Base-by-base conservation (phyloP, 2,329 filamentous ascomycete species). In the Remersonia thermophila region DNA sequence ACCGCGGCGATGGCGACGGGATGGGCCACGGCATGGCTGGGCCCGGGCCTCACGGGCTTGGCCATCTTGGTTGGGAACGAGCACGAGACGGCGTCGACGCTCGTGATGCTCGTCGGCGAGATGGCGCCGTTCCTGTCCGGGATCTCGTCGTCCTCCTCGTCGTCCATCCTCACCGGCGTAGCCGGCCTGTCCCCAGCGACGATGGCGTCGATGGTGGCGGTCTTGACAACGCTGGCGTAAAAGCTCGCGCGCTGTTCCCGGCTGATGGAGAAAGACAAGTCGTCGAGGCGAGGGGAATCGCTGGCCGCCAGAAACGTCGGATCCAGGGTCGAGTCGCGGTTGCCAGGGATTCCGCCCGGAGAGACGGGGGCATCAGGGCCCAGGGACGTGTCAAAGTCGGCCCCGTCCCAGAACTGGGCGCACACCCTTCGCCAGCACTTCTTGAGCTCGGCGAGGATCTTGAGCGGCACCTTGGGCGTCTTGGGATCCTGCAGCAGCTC, bases 371-470 rank as follows among this genome's bases (percentile, higher is more conserved):
- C 66, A 17, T 83, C 75, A 3, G 76, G 66, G 11, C 67, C 70
- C 10, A 74, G 63, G 30, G 73, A 69, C 2, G 67, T 62, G 45
- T 79, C 68, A 26, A 78, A 78, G 32, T 83, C 74, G 0, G 75
- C 65, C 0, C 71, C 72, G 43, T 93, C 83, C 89, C 91, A 98
- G 55, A 87, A 94, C 37, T 87, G 63, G 0, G 82, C 78, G 55
- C 87, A 96, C 14, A 91, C 83, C 35, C 87, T 74, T 55, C 87
- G 79, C 91, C 91, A 98, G 55, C 91, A 96, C 55, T 94, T 93
- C 58, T 98, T 98, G 43, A 98, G 64, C 58, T 98, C 91, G 20
- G 81, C 77, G 26, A 98, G 67, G 46, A 96, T 93, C 57, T 95
- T 95, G 40, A 93, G 50, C 34, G 71, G 72, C 2, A 72, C 67